Evolutionary conservation across 2,329 filamentous ascomycete species (phyloP).

Genomic region (Cladophialophora yegresii): DNA sequence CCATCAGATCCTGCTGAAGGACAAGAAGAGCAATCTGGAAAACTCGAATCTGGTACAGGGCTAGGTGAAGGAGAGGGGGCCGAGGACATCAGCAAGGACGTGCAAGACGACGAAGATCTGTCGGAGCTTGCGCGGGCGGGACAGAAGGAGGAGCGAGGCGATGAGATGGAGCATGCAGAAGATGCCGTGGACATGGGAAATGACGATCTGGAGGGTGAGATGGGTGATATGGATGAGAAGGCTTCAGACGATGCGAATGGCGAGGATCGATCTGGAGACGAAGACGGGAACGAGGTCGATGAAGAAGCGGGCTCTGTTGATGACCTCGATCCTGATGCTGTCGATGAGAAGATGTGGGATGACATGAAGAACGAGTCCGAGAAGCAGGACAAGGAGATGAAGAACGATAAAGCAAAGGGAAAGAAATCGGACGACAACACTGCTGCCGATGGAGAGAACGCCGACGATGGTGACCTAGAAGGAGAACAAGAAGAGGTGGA

Average conservation of each 20-base stretch:
- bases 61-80: slow-evolving; percentile 93
- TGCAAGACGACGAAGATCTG: slow-evolving; percentile 89
- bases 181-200: slow-evolving; percentile 64
- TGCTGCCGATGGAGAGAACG: slow-evolving; percentile 59
- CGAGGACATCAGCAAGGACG: slow-evolving; percentile 97
- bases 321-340: slow-evolving; percentile 81
- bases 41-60: slow-evolving; percentile 87
- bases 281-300: slow-evolving; percentile 71
- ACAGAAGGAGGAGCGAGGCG: slow-evolving; percentile 64
- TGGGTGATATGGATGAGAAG: slow-evolving; percentile 59
- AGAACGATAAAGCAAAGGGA: slow-evolving; percentile 69
- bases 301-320: slow-evolving; percentile 90
- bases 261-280: slow-evolving; percentile 62
- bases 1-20: slow-evolving; percentile 78
- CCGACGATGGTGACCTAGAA: slow-evolving; percentile 56
- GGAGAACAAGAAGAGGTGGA: slow-evolving; percentile 52
- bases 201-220: slow-evolving; percentile 85
- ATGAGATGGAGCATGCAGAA: slow-evolving; percentile 50
- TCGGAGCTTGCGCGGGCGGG: slow-evolving; percentile 75
- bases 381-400: slow-evolving; percentile 64
- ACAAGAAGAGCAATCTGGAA: slow-evolving; percentile 65
- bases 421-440: slow-evolving; percentile 60
- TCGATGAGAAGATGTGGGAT: slow-evolving; percentile 99
- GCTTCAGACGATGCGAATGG: slow-evolving; percentile 56
- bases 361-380: slow-evolving; percentile 61